Percentiles rank a stretch among this genome's conserved stretches.
Conservation (phyloP, 2,329 filamentous ascomycete genomes). For the Calycina marina region DNA sequence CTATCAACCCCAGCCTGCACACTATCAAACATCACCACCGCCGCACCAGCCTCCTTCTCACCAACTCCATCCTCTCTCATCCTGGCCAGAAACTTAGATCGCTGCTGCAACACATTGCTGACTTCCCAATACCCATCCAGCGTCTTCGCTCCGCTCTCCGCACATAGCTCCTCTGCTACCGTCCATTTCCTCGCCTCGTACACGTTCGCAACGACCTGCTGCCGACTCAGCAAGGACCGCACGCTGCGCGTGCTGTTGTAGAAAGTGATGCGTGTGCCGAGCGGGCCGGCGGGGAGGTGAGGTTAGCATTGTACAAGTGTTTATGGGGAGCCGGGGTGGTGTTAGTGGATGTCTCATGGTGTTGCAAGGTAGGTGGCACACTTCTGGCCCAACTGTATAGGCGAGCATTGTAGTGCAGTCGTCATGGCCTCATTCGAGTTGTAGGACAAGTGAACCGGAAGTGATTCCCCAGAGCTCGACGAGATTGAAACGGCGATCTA, state of each 20-base stretch:
- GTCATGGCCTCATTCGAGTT: constrained; percentile 46
- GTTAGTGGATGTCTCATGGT: neutral
- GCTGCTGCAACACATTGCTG: constrained; percentile 18
- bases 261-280: constrained; percentile 31
- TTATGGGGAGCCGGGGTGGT: constrained; percentile 27
- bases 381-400: constrained; percentile 28
- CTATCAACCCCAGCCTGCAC: constrained; percentile 5
- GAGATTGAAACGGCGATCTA: constrained; percentile 16
- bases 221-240: too few species aligned
- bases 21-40: constrained; percentile 17
- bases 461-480: constrained; percentile 24
- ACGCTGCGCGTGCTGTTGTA: too few species aligned
- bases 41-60: constrained; percentile 19
- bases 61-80: constrained; percentile 19
- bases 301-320: constrained; percentile 34
- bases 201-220: too few species aligned
- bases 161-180: constrained; percentile 15
- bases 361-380: constrained; percentile 11
- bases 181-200: too few species aligned
- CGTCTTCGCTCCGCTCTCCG: constrained; percentile 25
- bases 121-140: constrained; percentile 34
- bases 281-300: constrained; percentile 26
- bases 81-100: constrained; percentile 21
- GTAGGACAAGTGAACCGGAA: constrained; percentile 31
- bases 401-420: constrained; percentile 40